Evolutionary conservation across 805 yeast species (phyloP), one percentile per base, ranked within the genome.

Genomic region (Candida quercuum): DNA sequence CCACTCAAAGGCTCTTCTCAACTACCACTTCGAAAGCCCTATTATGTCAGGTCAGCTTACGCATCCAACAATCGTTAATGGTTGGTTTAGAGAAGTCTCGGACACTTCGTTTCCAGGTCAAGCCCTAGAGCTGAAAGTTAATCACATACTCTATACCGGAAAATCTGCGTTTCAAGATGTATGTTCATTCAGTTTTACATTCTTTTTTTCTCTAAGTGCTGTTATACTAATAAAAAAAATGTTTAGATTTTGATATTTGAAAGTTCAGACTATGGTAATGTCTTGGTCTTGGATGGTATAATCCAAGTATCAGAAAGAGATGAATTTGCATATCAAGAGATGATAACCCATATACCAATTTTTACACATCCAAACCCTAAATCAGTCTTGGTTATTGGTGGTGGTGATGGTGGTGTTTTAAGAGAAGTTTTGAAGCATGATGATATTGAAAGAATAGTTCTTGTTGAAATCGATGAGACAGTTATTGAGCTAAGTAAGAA

Each of bases 331-430:
- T 88, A 88, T 61, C 97, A 88, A 63, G 97, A 88, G 58, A 77
- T 86, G 79, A 89, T 88, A 45, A 66, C 94, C 3, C 95, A 89
- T 59, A 61, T 86, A 21, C 89, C 96, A 5, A 54, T 89, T 40
- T 78, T 80, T 74, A 64, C 86, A 10, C 97, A 88, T 62, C 75
- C 76, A 4, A 53, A 68, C 29, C 96, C 97, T 2, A 74, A 74
- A 49, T 73, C 71, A 38, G 94, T 87, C 9, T 71, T 88, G 36
- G 93, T 88, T 22, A 85, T 88, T 51, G 97, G 97, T 20, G 97
- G 97, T 19, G 97, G 97, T 30, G 97, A 88, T 59, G 95, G 97
- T 46, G 97, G 97, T 43, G 96, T 88, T 16, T 64, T 89, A 26
- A 73, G 97, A 52, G 97, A 88, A 59, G 80, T 86, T 14, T 76